These are phyloP conservation scores for Niveomyces coronatus DNA, from an alignment of 2,329 filamentous ascomycete species.

Conservation along the genomic window DNA sequence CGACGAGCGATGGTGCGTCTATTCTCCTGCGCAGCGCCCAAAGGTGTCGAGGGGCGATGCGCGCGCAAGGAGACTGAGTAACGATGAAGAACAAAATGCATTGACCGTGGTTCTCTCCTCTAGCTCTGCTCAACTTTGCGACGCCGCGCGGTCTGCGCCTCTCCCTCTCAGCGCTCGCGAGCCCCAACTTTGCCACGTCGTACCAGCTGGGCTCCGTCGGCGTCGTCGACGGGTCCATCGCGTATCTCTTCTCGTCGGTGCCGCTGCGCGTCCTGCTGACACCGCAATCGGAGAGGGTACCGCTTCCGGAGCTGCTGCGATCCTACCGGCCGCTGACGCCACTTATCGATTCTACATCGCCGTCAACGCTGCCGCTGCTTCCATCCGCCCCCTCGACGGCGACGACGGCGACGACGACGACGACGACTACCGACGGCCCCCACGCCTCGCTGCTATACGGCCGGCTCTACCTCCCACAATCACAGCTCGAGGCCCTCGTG, in stretches of 20 bases:
- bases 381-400: slow-evolving; percentile 11
- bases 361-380: slow-evolving; percentile 17
- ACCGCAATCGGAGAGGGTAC: slow-evolving; percentile 61
- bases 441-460: slow-evolving; percentile 60
- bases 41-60: no score
- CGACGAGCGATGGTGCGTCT: slow-evolving; percentile 62
- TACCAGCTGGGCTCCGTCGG: slow-evolving; percentile 86
- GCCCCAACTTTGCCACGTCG: slow-evolving; percentile 86
- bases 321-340: slow-evolving; percentile 74
- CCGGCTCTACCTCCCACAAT: slow-evolving; percentile 71
- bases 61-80: no score
- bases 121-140: slow-evolving; percentile 76
- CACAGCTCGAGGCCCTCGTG: slow-evolving; percentile 77
- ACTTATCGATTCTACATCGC: no score
- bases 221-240: slow-evolving; percentile 91
- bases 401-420: no score
- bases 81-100: neutral
- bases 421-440: slow-evolving; percentile 17
- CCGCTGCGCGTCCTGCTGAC: slow-evolving; percentile 57
- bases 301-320: slow-evolving; percentile 65
- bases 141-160: slow-evolving; percentile 78
- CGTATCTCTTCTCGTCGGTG: slow-evolving; percentile 88
- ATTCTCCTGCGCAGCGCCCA: neutral
- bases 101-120: neutral
- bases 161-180: slow-evolving; percentile 82